These are phyloP conservation scores for Cutaneotrichosporon dermatis DNA, from an alignment of 1,284 basidiomycete genomes.

Conservation along the genomic window DNA sequence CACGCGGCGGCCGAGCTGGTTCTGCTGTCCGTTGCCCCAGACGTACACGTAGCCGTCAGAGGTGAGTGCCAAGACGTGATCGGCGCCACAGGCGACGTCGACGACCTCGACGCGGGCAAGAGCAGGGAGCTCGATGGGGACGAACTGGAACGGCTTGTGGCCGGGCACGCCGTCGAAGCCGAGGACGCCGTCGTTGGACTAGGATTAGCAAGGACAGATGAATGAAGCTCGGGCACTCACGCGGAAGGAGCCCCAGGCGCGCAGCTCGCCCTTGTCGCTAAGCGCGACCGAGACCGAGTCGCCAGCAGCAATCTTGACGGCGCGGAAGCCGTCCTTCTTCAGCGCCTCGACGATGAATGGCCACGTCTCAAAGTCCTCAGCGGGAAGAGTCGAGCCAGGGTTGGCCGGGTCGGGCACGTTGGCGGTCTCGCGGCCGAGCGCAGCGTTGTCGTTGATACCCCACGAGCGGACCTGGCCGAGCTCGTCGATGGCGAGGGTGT, in stretches of 20 bases:
- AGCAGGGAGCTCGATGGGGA: conserved; percentile 49
- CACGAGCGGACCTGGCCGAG: conserved; percentile 77
- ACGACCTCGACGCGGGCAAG: conserved; percentile 54
- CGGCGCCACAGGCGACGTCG: conserved; percentile 73
- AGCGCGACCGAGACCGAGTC: conserved; percentile 81
- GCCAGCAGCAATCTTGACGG: conserved; percentile 74
- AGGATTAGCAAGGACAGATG: neutral
- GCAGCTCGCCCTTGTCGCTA: conserved; percentile 68
- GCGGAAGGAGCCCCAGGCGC: conserved; percentile 88
- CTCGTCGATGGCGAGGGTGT: conserved; percentile 77
- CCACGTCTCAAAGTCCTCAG: conserved; percentile 71
- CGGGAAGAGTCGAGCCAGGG: conserved; percentile 58
- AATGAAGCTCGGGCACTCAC: conserved; percentile 53
- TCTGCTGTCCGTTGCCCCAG: conserved; percentile 77
- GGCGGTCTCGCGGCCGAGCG: conserved; percentile 74
- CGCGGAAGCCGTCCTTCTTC: conserved; percentile 68
- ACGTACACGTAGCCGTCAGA: conserved; percentile 74
- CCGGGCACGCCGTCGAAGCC: conserved; percentile 67
- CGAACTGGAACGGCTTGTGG: conserved; percentile 48
- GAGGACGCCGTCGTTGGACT: conserved; percentile 71
- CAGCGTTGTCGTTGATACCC: conserved; percentile 88
- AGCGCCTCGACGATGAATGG: conserved; percentile 70
- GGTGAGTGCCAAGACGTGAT: conserved; percentile 82
- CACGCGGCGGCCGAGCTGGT: conserved; percentile 79
- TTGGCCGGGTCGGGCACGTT: conserved; percentile 61